phyloP scores from a whole-genome alignment of 1,284 basidiomycete genomes.

The Somion occarium region DNA sequence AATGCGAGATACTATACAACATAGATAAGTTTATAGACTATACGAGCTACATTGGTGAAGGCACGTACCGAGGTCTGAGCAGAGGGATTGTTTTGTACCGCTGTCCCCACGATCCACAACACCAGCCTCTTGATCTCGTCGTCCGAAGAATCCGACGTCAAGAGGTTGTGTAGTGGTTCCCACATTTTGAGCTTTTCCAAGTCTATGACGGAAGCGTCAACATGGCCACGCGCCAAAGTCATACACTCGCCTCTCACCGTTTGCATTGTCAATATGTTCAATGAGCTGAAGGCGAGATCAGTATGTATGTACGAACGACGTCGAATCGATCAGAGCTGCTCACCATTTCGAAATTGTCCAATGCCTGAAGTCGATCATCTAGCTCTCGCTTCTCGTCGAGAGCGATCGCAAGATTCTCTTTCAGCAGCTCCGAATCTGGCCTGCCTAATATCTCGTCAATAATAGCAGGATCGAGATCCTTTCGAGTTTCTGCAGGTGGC shows the following conservation, averaged over 20 bases:
- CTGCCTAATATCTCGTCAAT: conserved; percentile 87
- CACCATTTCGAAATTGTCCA: conserved; percentile 97
- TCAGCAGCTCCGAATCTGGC: conserved; percentile 83
- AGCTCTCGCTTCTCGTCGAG: conserved; percentile 58
- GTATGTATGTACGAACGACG: no score
- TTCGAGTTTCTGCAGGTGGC: conserved; percentile 31
- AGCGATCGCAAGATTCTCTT: conserved; percentile 76
- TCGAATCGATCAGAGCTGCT: conserved; percentile 21
- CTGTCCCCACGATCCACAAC: conserved; percentile 92
- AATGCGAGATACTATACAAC: conserved; percentile 62
- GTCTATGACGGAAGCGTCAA: no score
- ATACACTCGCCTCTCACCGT: conserved; percentile 61
- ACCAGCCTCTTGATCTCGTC: conserved; percentile 68
- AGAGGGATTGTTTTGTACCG: conserved; percentile 91
- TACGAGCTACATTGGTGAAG: conserved; percentile 1
- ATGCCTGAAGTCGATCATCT: conserved; percentile 69
- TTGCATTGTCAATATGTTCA: conserved; percentile 95
- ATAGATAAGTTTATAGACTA: no score
- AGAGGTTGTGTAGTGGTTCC: conserved; percentile 71
- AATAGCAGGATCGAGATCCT: conserved; percentile 70
- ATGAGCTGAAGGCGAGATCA: conserved; percentile 56
- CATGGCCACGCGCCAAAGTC: no score
- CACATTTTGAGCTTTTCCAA: conserved; percentile 84
- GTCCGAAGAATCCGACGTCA: conserved; percentile 51
- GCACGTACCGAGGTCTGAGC: conserved; percentile 79